Conservation (phyloP, 1,284 basidiomycete species). For the Gymnopus androsaceus region DNA sequence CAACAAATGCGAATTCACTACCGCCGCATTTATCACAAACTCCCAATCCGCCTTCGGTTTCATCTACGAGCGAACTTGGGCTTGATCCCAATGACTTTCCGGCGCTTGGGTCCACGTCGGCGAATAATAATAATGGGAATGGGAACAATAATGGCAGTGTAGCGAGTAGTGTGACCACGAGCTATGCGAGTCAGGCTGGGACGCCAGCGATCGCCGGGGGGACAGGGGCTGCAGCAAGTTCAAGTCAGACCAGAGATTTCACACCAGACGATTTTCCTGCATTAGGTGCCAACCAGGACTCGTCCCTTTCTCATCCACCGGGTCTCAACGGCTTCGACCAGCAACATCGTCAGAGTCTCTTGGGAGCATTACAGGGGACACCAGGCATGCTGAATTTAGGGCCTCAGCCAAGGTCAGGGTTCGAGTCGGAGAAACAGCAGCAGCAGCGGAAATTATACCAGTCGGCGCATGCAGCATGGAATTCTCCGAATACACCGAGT, state of each 20-base stretch:
- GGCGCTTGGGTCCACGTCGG: conserved; percentile 66
- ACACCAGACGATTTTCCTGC: conserved; percentile 83
- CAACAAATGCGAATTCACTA: too few species aligned
- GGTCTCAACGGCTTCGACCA: conserved; percentile 70
- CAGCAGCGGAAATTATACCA: conserved; percentile 68
- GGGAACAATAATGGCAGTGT: conserved; percentile 35
- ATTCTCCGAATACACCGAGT: conserved; percentile 45
- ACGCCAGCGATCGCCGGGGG: conserved; percentile 43
- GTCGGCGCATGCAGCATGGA: conserved; percentile 65
- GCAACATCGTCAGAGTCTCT: conserved; percentile 51
- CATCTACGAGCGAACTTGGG: conserved; percentile 72
- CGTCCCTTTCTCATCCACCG: conserved; percentile 60
- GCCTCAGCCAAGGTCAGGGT: conserved; percentile 55
- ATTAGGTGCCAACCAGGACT: conserved; percentile 52
- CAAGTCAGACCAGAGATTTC: conserved; percentile 64
- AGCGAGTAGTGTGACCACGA: conserved; percentile 44
- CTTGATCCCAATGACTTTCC: conserved; percentile 86
- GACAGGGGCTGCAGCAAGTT: conserved; percentile 32
- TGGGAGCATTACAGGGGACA: conserved; percentile 54
- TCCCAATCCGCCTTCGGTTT: conserved; percentile 53
- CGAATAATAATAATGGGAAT: conserved; percentile 36
- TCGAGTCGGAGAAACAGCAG: conserved; percentile 69
- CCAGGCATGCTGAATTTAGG: conserved; percentile 71
- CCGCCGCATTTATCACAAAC: conserved; percentile 58
- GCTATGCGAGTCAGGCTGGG: conserved; percentile 74